These are phyloP conservation scores for Meyerozyma sp. DNA, from an alignment of 1,139 yeast genomes.

Conservation along the genomic window DNA sequence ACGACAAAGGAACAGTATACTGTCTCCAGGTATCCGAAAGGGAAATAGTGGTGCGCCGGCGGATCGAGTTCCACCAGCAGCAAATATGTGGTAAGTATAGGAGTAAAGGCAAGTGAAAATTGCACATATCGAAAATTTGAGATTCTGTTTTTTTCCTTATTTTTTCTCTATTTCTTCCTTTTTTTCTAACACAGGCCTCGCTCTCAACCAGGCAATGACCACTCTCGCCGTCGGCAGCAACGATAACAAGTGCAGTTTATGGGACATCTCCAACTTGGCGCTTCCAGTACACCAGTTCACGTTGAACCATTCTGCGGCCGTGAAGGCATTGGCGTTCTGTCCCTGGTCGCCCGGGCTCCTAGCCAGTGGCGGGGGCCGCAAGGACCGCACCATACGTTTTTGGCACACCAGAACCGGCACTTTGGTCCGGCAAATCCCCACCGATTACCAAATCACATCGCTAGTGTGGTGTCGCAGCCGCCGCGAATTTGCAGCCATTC, in stretches of 20 bases:
- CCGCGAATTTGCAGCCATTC: slow-evolving; percentile 69
- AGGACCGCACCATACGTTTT: slow-evolving; percentile 51
- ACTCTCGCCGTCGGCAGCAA: slow-evolving; percentile 70
- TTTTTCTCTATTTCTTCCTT: too few species aligned
- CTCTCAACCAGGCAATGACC: slow-evolving; percentile 41
- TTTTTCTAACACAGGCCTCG: slow-evolving; percentile 35
- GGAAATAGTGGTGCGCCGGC: neutral
- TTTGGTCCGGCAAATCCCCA: slow-evolving; percentile 45
- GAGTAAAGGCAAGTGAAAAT: slow-evolving; percentile 3
- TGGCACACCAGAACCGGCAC: slow-evolving; percentile 86
- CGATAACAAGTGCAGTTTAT: slow-evolving; percentile 63
- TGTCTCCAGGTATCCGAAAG: slow-evolving; percentile 8
- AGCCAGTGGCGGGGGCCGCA: slow-evolving; percentile 43
- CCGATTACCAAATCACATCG: slow-evolving; percentile 75
- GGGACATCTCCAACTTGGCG: slow-evolving; percentile 46
- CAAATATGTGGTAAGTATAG: slow-evolving; percentile 58
- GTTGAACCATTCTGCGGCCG: slow-evolving; percentile 41
- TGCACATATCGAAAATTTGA: slow-evolving; percentile 5
- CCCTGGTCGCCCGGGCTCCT: slow-evolving; percentile 38
- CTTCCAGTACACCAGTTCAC: slow-evolving; percentile 40
- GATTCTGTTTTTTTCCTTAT: too few species aligned
- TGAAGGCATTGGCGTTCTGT: slow-evolving; percentile 41
- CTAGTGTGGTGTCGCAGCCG: slow-evolving; percentile 65
- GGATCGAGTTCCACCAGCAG: slow-evolving; percentile 51
- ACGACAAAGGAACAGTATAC: slow-evolving; percentile 59